A percentile compares a stretch with the other conserved stretches of the same genome.
Evolutionary conservation across 1,284 basidiomycete genomes (phyloP).

Genomic region (Apiotrichum mycotoxinovorans): DNA sequence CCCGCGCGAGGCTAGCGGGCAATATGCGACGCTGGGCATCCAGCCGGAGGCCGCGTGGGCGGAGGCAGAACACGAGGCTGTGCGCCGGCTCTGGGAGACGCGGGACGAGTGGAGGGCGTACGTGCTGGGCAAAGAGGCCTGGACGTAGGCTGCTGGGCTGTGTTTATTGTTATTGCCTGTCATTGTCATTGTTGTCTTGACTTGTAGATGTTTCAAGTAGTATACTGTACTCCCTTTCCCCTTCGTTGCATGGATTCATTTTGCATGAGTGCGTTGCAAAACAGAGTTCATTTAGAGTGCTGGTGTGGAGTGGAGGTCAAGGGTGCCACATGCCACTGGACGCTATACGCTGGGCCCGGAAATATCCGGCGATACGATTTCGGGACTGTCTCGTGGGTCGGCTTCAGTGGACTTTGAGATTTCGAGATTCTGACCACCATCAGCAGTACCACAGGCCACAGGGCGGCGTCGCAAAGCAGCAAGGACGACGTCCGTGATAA

Average conservation of each 20-base stretch:
- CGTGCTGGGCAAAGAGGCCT: not conserved
- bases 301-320: not conserved
- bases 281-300: not conserved
- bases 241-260: not conserved
- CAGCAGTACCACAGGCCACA: no score
- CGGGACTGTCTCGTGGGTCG: not conserved
- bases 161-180: no score
- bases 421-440: conserved; percentile 5
- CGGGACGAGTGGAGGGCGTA: conserved; percentile 28
- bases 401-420: conserved; percentile 9
- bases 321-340: not conserved
- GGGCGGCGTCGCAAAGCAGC: no score
- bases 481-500: no score
- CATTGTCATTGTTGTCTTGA: not conserved
- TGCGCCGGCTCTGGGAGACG: conserved; percentile 23
- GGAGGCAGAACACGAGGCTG: conserved; percentile 25
- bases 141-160: no score
- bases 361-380: not conserved
- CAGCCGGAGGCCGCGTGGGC: conserved; percentile 16
- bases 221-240: not conserved
- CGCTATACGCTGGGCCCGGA: not conserved
- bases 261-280: not conserved
- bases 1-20: not conserved
- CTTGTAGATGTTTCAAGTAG: not conserved
- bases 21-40: conserved; percentile 3